Base-by-base conservation (phyloP, 2,329 filamentous ascomycete species). In the Lanzia echinophila region DNA sequence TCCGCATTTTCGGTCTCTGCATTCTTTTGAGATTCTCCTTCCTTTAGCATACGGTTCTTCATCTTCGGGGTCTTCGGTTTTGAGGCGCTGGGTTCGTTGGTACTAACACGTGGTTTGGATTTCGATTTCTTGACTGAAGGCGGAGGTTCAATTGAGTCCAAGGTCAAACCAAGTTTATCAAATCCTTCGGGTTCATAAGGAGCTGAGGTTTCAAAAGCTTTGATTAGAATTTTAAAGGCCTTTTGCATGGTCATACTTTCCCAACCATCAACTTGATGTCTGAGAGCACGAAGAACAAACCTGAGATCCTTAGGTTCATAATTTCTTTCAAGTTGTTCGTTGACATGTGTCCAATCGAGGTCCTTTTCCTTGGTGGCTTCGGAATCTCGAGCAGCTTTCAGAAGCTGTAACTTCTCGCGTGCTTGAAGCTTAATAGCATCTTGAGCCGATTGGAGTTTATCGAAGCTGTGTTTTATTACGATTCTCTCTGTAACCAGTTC, bases 311-410 rank as follows among this genome's bases (percentile, higher is more conserved):
- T 62, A 11, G 55, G 53, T 28, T 57, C 60, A 67, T 71, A 75
- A 32, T 64, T 69, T n/a, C 61, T 62, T 39, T 72, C 69, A 50
- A 72, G 74, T 6, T 64, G 58, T 38, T 71, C 69, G 51, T 75
- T 70, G 24, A 81, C 63, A 22, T 64, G 68, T 34, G 64, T 60
- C 79, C 79, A 83, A 0, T 72, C 72, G 39, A 82, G 79, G 45
- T 74, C 75, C 8, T 63, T 59, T 49, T 81, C 78, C 1, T 57
- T 65, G 8, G 64, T 61, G 1, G 69, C 74, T 2, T 68, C 68
- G 3, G 69, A 71, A 13, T 71, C 69, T 7, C 72, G 67, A 34
- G 81, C 73, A 2, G 73, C 70, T 34, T 69, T 62, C 0, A 78
- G 64, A 22, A 81, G 62, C 13, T 67, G 65, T 52, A 73, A 69